Conservation (phyloP, 2,329 filamentous ascomycete genomes). For the Penicillium freii region DNA sequence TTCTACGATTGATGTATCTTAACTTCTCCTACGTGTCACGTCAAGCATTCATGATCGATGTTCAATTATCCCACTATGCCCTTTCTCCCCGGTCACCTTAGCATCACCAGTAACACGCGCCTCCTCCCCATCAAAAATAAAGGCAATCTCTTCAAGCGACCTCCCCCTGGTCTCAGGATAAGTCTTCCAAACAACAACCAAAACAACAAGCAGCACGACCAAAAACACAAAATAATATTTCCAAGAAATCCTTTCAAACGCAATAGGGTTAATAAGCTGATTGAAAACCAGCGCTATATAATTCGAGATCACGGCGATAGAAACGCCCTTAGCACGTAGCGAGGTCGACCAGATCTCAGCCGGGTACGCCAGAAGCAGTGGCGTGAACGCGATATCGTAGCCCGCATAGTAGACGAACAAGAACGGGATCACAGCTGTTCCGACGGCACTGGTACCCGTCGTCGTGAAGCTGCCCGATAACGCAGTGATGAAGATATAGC, state of each 20-base stretch:
- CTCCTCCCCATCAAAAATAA: neutral
- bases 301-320: conserved; percentile 17
- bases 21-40: neutral
- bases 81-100: neutral
- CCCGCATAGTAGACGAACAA: conserved; percentile 31
- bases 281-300: conserved; percentile 4
- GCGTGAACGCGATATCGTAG: conserved; percentile 27
- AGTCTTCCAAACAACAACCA: conserved; percentile 3
- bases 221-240: conserved; percentile 6
- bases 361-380: conserved; percentile 22
- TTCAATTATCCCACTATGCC: neutral
- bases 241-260: conserved; percentile 5
- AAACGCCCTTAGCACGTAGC: conserved; percentile 27
- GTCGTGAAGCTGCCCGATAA: conserved; percentile 24
- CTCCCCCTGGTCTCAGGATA: conserved; percentile 5
- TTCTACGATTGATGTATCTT: neutral
- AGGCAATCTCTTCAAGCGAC: conserved; percentile 3
- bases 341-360: conserved; percentile 27
- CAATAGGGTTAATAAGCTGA: conserved; percentile 6
- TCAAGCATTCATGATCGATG: neutral
- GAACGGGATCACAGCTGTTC: conserved; percentile 30
- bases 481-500: conserved; percentile 23
- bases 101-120: neutral
- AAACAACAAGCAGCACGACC: neutral
- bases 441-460: conserved; percentile 11